Evolutionary conservation across 2,329 filamentous ascomycete genomes (phyloP), one percentile per base, ranked within the genome.

Genomic region (Fusarium sp.): DNA sequence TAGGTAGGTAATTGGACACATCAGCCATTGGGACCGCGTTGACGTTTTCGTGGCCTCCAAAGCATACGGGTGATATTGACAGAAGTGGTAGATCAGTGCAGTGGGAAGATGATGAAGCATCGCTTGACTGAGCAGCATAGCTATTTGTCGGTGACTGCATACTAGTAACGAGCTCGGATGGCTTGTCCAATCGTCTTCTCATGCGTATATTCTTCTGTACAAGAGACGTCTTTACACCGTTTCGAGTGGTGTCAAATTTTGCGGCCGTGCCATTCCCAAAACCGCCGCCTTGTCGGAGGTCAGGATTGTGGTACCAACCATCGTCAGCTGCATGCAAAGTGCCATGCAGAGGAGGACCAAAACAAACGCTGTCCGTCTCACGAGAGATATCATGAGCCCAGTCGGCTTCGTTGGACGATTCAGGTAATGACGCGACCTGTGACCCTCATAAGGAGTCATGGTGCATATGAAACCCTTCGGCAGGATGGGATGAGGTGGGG

Each of bases 381-480:
- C 25, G 46, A 53, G 55, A 66, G 55, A 54, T 51, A 41, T 66
- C 61, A 50, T 55, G 69, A 59, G 60, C 59, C 65, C 74, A 63
- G 69, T 72, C 64, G 59, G 53, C 72, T 63, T 63, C 59, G 55
- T 68, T 61, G 57, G 72, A 68, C 78, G 80, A 73, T 76, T 77
- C 77, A 76, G 82, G 80, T 81, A 80, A 79, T 81, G 84, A 80
- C 83, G 84, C 83, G 85, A 82, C 87, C 86, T 88, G 84, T 81
- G 78, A 84, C 80, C 83, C 82, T 88, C 86, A 90, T 85, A 86
- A 86, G 47, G 79, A 78, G 72, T 83, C 81, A 48, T 70, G 67
- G 28, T 79, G 76, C 72, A 76, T 77, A 53, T 75, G 70, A 42
- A 77, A 60, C 61, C 83, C 79, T 68, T 71, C 76, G 21, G 82